Evolutionary conservation across 129 eudicot genomes (phyloP).

Genomic region (Flaveria robusta): DNA sequence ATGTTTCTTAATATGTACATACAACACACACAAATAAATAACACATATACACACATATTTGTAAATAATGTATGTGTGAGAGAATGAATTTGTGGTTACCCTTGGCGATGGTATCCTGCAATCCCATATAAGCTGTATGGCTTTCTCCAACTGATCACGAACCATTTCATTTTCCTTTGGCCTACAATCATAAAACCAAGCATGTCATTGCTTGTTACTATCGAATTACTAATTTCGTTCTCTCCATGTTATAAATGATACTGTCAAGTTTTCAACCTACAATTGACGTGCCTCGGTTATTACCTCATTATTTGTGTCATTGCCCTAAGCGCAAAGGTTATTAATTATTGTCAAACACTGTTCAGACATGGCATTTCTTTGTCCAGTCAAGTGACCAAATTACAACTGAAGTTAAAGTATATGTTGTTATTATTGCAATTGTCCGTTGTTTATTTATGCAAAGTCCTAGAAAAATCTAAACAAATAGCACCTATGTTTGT

Average conservation of each 20-base stretch:
- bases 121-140: constrained; percentile 92
- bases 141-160: constrained; percentile 81
- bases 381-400: not conserved
- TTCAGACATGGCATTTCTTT: not conserved
- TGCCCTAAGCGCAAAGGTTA: too few relatives aligned
- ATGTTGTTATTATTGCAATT: not conserved
- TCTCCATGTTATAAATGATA: too few relatives aligned
- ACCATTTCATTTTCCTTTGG: constrained; percentile 82
- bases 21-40: not conserved
- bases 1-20: not conserved
- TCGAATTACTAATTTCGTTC: too few relatives aligned
- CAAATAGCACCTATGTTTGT: not conserved
- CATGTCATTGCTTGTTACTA: not conserved
- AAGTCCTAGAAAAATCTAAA: not conserved
- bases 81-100: constrained; percentile 46
- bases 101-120: constrained; percentile 95
- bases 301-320: too few relatives aligned
- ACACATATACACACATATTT: not conserved
- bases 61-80: not conserved
- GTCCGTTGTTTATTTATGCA: not conserved
- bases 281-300: too few relatives aligned
- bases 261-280: too few relatives aligned
- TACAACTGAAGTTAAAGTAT: not conserved
- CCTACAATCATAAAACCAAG: constrained; percentile 34
- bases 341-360: not conserved